A percentile compares a stretch with the other conserved stretches of the same genome.
phyloP scores from a whole-genome alignment of 345 rosid species.

The Reutealis trisperma region DNA sequence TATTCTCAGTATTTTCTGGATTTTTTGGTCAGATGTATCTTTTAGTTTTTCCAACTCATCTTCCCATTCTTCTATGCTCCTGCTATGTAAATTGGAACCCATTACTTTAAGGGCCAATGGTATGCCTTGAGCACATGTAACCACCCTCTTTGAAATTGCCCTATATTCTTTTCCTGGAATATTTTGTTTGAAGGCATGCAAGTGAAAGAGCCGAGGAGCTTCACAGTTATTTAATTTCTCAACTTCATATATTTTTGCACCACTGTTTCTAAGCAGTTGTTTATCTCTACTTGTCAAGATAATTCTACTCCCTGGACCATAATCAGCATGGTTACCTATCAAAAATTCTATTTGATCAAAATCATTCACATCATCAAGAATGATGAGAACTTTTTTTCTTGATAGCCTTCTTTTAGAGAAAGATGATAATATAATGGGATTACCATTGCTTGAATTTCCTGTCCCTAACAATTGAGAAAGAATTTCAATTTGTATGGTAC shows the following conservation, averaged over 20 bases:
- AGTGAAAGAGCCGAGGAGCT: background rate
- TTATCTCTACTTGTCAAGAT: background rate
- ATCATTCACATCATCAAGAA: conserved; percentile 1
- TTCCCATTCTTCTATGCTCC: background rate
- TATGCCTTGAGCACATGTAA: background rate
- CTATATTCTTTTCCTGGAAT: background rate
- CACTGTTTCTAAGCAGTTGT: background rate
- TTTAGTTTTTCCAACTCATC: background rate
- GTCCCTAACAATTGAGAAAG: background rate
- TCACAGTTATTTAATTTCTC: background rate
- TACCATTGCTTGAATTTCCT: background rate
- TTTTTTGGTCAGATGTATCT: background rate
- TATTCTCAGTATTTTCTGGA: background rate
- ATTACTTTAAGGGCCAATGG: conserved; percentile 1
- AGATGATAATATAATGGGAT: background rate
- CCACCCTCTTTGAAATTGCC: background rate
- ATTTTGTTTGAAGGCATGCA: background rate
- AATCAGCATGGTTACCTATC: background rate
- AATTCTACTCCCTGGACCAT: background rate
- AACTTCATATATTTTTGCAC: background rate
- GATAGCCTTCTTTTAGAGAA: background rate
- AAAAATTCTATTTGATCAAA: background rate
- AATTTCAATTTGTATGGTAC: background rate
- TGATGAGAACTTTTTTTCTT: background rate
- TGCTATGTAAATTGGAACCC: background rate